A percentile compares a stretch with the other conserved stretches of the same genome.
phyloP scores from a whole-genome alignment of 176 grass and related monocot genomes.

The Oryza rufipogon region DNA sequence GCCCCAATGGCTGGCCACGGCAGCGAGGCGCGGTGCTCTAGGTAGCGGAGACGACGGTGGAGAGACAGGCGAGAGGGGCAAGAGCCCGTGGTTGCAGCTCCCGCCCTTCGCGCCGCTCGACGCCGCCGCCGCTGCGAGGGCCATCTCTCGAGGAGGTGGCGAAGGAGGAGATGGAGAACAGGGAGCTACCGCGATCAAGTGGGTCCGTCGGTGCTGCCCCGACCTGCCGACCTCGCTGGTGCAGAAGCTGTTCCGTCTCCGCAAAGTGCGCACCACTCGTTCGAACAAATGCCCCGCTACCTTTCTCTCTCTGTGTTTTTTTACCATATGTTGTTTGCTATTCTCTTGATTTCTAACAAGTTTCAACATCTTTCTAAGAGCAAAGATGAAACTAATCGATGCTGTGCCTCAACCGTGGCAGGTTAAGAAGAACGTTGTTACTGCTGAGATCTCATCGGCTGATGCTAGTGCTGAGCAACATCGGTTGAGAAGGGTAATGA shows the following conservation, averaged over 20 bases:
- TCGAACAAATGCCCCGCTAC: slow-evolving; percentile 47
- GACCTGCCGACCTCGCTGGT: slow-evolving; percentile 67
- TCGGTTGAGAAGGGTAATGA: slow-evolving; percentile 70
- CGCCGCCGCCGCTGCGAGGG: slow-evolving; percentile 40
- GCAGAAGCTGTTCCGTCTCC: slow-evolving; percentile 86
- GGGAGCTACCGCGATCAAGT: slow-evolving; percentile 55
- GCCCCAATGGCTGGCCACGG: slow-evolving; percentile 19
- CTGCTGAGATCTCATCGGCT: slow-evolving; percentile 16
- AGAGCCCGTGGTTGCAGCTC: slow-evolving; percentile 61
- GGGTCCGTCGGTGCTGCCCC: slow-evolving; percentile 85
- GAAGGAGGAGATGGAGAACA: slow-evolving; percentile 6
- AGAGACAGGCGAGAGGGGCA: slow-evolving; percentile 29
- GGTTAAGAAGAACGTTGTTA: slow-evolving; percentile 66
- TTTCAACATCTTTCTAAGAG: neutral
- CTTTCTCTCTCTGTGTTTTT: neutral
- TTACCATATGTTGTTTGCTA: neutral
- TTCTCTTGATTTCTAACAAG: neutral
- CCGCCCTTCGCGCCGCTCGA: slow-evolving; percentile 69
- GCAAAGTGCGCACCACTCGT: slow-evolving; percentile 55
- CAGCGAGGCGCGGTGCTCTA: slow-evolving; percentile 20
- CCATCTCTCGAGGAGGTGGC: slow-evolving; percentile 31
- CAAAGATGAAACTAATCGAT: slow-evolving; percentile 22
- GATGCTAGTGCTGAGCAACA: slow-evolving; percentile 38
- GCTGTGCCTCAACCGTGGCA: slow-evolving; percentile 27
- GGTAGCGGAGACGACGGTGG: neutral